Percentiles rank a stretch among this genome's conserved stretches.
These are phyloP conservation scores for Cutaneotrichosporon mucoides DNA, from an alignment of 1,284 basidiomycete species.

Conservation along the genomic window DNA sequence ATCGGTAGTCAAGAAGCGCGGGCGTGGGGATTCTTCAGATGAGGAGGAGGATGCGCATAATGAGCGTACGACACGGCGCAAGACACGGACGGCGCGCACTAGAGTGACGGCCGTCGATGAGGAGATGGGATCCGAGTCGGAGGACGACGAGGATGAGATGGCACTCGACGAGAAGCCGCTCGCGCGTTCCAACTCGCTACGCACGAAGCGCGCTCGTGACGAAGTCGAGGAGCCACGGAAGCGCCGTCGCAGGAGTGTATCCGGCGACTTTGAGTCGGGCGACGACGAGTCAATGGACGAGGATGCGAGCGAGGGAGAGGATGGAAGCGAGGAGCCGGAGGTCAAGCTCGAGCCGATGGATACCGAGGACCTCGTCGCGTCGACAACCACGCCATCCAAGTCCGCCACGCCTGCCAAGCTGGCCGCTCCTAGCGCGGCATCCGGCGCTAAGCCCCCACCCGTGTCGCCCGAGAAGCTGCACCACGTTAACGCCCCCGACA, in stretches of 20 bases:
- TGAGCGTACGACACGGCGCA: slow-evolving; percentile 2
- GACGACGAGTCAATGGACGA: slow-evolving; percentile 7
- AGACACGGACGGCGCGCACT: neutral
- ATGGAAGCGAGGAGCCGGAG: neutral
- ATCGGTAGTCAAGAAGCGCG: slow-evolving; percentile 6
- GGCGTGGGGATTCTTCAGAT: slow-evolving; percentile 10
- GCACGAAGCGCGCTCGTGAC: slow-evolving; percentile 9
- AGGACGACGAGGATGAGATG: slow-evolving; percentile 4
- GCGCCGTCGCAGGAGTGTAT: neutral
- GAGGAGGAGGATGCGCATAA: slow-evolving; percentile 6
- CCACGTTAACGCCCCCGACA: slow-evolving; percentile 7
- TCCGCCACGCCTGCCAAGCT: neutral
- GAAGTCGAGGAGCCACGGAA: slow-evolving; percentile 14
- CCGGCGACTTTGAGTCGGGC: slow-evolving; percentile 4
- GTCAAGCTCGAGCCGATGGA: slow-evolving; percentile 5
- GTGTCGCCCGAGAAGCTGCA: neutral
- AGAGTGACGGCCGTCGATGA: slow-evolving; percentile 2
- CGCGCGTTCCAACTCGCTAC: neutral
- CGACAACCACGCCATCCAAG: neutral
- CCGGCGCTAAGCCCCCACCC: neutral
- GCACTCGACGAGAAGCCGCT: neutral
- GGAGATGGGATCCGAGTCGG: slow-evolving; percentile 6
- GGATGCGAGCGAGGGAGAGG: slow-evolving; percentile 6
- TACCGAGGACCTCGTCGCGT: neutral
- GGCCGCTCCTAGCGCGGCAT: neutral